A percentile compares a stretch with the other conserved stretches of the same genome.
Evolutionary conservation across 768 basidiomycete genomes (phyloP).

Genomic region (Boletus barrowsii): DNA sequence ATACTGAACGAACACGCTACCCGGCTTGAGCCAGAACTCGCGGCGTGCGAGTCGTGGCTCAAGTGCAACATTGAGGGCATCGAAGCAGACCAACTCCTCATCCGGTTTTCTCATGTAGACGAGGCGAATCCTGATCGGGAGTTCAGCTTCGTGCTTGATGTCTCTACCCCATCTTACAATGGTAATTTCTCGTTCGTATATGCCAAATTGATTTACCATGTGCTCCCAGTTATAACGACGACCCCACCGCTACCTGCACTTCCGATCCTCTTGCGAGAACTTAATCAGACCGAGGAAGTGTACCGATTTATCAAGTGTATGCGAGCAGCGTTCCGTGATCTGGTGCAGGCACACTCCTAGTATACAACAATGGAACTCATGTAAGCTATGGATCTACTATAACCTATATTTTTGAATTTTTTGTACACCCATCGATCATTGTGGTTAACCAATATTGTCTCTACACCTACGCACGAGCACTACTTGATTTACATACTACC

Average conservation of each 20-base stretch:
- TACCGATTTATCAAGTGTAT: conserved; percentile 68
- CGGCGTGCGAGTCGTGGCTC: conserved; percentile 52
- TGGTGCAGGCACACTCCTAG: conserved; percentile 8
- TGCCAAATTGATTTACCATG: not conserved
- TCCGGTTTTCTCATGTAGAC: conserved; percentile 71
- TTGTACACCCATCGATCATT: too few species aligned
- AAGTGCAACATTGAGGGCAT: conserved; percentile 77
- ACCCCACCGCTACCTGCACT: conserved; percentile 68
- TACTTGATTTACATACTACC: too few species aligned
- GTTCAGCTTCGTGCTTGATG: conserved; percentile 74
- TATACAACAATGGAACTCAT: not conserved
- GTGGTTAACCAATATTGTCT: too few species aligned
- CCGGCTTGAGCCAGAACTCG: conserved; percentile 52
- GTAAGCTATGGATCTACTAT: not conserved
- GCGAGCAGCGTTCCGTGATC: conserved; percentile 49
- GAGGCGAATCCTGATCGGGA: conserved; percentile 54
- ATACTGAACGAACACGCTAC: conserved; percentile 54
- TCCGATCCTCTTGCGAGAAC: conserved; percentile 61
- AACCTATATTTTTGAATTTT: too few species aligned
- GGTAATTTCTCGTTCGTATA: conserved; percentile 41
- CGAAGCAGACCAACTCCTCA: conserved; percentile 64
- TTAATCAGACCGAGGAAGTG: conserved; percentile 70
- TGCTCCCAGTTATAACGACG: conserved; percentile 66
- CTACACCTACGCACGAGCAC: too few species aligned
- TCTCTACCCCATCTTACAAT: conserved; percentile 58